phyloP scores from a whole-genome alignment of 805 yeast genomes.

The Kuraishia molischiana region DNA sequence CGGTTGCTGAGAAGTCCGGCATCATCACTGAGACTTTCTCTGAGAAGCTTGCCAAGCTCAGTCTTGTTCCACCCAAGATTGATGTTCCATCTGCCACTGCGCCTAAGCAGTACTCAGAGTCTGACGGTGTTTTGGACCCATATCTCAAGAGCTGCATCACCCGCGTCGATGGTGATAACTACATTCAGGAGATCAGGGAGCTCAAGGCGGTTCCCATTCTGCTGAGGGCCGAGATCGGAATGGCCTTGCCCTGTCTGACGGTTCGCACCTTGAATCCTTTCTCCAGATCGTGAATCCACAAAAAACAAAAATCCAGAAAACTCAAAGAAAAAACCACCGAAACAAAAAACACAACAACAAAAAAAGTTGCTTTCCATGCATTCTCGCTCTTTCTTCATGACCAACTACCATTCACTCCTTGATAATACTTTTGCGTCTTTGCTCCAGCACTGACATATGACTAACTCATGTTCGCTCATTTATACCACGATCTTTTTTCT shows the following conservation, averaged over 20 bases:
- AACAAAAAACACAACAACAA: neutral
- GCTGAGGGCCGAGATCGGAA: conserved; percentile 85
- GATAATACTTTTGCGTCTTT: too few relatives aligned
- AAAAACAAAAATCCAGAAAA: too few relatives aligned
- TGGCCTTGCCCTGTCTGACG: conserved; percentile 92
- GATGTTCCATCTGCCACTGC: conserved; percentile 15
- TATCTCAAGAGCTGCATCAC: conserved; percentile 49
- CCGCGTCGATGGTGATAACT: conserved; percentile 49
- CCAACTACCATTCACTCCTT: too few relatives aligned
- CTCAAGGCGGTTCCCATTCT: conserved; percentile 74
- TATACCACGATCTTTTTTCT: too few relatives aligned
- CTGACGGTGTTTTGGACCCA: conserved; percentile 36
- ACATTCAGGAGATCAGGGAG: conserved; percentile 76
- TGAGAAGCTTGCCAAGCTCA: conserved; percentile 38
- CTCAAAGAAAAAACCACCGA: neutral
- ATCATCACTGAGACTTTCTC: conserved; percentile 31
- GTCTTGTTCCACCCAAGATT: conserved; percentile 37
- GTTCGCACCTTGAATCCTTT: conserved; percentile 90
- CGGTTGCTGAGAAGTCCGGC: conserved; percentile 19
- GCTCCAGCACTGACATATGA: too few relatives aligned
- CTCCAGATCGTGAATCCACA: neutral
- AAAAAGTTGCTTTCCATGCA: neutral
- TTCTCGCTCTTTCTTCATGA: neutral
- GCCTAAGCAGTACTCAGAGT: conserved; percentile 4
- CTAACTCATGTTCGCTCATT: too few relatives aligned